phyloP scores from a whole-genome alignment of 192 early-diverging fungal genomes.

The Coemansia sp. region DNA sequence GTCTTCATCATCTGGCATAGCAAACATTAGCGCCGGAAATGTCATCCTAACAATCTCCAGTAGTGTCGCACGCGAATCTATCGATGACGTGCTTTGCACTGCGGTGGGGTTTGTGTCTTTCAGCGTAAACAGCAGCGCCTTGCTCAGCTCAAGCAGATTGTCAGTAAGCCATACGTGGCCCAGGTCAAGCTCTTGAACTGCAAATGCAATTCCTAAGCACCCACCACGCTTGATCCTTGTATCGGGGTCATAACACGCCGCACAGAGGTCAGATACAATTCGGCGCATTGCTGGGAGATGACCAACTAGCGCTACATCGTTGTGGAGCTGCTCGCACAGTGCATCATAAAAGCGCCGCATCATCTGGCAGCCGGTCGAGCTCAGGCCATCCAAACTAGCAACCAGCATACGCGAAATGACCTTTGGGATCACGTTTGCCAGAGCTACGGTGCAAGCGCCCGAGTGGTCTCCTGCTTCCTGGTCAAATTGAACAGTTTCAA shows the following conservation, averaged over 20 bases:
- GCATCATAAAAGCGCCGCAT: conserved; percentile 31
- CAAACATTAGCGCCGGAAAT: conserved; percentile 36
- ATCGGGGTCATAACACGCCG: conserved; percentile 87
- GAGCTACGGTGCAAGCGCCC: conserved; percentile 5
- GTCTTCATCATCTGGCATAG: conserved; percentile 40
- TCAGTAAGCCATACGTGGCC: conserved; percentile 90
- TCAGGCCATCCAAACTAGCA: conserved; percentile 22
- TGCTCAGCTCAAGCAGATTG: conserved; percentile 91
- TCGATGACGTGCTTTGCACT: conserved; percentile 16
- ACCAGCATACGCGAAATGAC: conserved; percentile 42
- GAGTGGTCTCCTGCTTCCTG: background rate
- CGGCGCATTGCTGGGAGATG: conserved; percentile 47
- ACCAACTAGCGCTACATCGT: conserved; percentile 23
- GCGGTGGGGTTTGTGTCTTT: conserved; percentile 68
- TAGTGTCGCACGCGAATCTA: conserved; percentile 33
- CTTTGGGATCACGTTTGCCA: conserved; percentile 30
- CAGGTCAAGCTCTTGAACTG: conserved; percentile 79
- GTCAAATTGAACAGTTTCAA: conserved; percentile 14
- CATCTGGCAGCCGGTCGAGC: conserved; percentile 25
- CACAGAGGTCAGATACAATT: conserved; percentile 83
- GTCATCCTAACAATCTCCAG: conserved; percentile 40
- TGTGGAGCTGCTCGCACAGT: conserved; percentile 16
- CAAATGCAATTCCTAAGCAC: conserved; percentile 82
- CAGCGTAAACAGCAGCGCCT: conserved; percentile 88
- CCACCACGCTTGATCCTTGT: conserved; percentile 88